These are phyloP conservation scores for Ascochyta clinopodiicola DNA, from an alignment of 2,329 filamentous ascomycete species.

Conservation along the genomic window DNA sequence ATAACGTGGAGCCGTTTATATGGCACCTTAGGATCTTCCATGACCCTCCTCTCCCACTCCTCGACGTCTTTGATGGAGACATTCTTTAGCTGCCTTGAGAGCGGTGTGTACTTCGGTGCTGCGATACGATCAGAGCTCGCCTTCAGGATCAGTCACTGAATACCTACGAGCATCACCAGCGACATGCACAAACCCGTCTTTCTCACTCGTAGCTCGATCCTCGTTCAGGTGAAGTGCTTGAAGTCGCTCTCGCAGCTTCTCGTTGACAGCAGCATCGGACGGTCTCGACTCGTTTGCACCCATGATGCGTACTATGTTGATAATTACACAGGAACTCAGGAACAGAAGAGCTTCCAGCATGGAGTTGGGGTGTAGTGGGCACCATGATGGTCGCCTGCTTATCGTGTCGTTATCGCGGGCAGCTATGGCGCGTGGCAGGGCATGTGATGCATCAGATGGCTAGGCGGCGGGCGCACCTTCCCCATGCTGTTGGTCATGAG, in stretches of 20 bases:
- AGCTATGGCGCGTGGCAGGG: conserved; percentile 12
- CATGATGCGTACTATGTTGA: conserved; percentile 31
- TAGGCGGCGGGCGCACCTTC: neutral
- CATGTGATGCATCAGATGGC: conserved; percentile 17
- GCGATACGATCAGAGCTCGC: conserved; percentile 1
- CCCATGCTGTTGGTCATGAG: conserved; percentile 6
- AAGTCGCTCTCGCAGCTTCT: conserved; percentile 51
- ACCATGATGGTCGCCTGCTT: conserved; percentile 18
- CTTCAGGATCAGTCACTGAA: neutral
- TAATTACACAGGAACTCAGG: neutral
- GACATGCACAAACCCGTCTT: conserved; percentile 63
- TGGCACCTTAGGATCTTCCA: conserved; percentile 69
- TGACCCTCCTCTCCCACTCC: conserved; percentile 67
- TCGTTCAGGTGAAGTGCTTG: conserved; percentile 56
- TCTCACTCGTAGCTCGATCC: conserved; percentile 50
- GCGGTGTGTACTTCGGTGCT: conserved; percentile 38
- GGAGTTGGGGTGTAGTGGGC: neutral
- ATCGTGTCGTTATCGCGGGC: conserved; percentile 11
- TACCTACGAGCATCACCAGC: conserved; percentile 52
- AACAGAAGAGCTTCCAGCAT: conserved; percentile 2
- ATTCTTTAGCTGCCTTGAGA: conserved; percentile 39
- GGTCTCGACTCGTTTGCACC: conserved; percentile 45
- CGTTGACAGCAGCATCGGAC: conserved; percentile 45
- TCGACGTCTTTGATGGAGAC: conserved; percentile 61
- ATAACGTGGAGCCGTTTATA: neutral